Conservation (phyloP, 78 protist species). For the Dictyostelium purpureum region DNA sequence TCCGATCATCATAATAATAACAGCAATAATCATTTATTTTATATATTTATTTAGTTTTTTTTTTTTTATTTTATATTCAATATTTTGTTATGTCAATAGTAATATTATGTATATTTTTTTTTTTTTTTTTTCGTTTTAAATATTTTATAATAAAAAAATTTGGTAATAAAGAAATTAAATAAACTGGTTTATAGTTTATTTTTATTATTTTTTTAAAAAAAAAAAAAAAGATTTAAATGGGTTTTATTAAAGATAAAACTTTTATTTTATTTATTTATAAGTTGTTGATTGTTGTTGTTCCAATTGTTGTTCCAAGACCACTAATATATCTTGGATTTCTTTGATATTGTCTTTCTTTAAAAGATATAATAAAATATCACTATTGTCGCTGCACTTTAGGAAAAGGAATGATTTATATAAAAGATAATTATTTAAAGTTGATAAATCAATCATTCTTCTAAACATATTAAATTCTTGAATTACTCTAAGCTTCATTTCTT, state of each 20-base stretch:
- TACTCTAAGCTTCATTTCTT: slow-evolving; percentile 36
- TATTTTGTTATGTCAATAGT: too few species aligned
- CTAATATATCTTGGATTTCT: slow-evolving; percentile 30
- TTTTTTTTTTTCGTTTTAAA: too few species aligned
- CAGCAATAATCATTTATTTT: background rate
- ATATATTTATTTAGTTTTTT: background rate
- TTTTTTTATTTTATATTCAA: background rate
- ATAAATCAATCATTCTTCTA: slow-evolving; percentile 67
- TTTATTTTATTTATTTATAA: background rate
- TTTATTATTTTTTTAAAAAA: too few species aligned
- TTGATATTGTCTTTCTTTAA: slow-evolving; percentile 37
- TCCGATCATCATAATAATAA: background rate
- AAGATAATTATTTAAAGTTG: slow-evolving; percentile 57
- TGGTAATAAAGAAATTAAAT: too few species aligned
- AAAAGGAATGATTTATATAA: slow-evolving; percentile 50
- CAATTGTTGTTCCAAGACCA: slow-evolving; percentile 5
- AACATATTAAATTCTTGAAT: slow-evolving; percentile 67
- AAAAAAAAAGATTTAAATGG: too few species aligned
- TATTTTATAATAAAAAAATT: too few species aligned
- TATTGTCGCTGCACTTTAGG: slow-evolving; percentile 30
- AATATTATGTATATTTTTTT: too few species aligned
- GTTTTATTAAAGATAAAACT: too few species aligned
- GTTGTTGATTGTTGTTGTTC: background rate
- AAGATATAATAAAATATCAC: slow-evolving; percentile 44
- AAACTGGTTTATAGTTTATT: too few species aligned